Evolutionary conservation across 2,329 filamentous ascomycete genomes (phyloP).

Genomic region (Coniochaeta hoffmannii): DNA sequence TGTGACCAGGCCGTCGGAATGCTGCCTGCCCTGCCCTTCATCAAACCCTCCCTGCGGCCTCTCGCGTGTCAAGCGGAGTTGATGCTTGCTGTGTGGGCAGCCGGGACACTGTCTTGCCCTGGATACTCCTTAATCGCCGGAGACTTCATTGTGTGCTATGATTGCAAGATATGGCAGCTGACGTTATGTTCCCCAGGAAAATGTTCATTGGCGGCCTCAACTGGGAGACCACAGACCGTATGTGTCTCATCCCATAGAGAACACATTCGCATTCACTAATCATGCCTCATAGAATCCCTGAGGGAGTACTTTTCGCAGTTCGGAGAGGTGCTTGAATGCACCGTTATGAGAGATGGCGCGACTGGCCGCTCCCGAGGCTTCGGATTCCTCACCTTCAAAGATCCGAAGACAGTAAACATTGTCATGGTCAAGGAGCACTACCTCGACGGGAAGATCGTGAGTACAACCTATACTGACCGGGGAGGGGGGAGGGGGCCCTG

Average conservation of each 20-base stretch:
- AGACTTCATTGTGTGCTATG: conserved; percentile 2
- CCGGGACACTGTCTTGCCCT: not conserved
- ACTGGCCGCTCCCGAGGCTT: conserved; percentile 93
- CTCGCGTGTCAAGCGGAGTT: not conserved
- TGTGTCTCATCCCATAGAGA: conserved; percentile 28
- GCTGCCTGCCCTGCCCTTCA: not conserved
- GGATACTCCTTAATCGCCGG: not conserved
- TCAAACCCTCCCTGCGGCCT: not conserved
- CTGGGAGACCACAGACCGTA: conserved; percentile 98
- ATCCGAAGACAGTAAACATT: conserved; percentile 95
- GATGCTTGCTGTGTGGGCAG: not conserved
- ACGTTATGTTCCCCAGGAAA: conserved; percentile 56
- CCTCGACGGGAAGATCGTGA: conserved; percentile 94
- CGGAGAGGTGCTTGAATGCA: conserved; percentile 94
- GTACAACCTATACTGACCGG: no score
- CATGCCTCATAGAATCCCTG: conserved; percentile 65
- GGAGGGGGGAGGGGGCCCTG: no score
- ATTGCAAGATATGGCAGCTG: conserved; percentile 7
- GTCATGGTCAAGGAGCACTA: conserved; percentile 99
- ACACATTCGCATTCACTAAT: conserved; percentile 6
- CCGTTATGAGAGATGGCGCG: conserved; percentile 96
- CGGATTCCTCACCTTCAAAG: conserved; percentile 95
- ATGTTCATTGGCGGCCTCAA: conserved; percentile 99
- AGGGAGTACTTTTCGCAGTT: conserved; percentile 97
- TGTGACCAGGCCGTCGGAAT: not conserved